phyloP scores from a whole-genome alignment of 2,329 filamentous ascomycete species.

The Amphichorda felina region DNA sequence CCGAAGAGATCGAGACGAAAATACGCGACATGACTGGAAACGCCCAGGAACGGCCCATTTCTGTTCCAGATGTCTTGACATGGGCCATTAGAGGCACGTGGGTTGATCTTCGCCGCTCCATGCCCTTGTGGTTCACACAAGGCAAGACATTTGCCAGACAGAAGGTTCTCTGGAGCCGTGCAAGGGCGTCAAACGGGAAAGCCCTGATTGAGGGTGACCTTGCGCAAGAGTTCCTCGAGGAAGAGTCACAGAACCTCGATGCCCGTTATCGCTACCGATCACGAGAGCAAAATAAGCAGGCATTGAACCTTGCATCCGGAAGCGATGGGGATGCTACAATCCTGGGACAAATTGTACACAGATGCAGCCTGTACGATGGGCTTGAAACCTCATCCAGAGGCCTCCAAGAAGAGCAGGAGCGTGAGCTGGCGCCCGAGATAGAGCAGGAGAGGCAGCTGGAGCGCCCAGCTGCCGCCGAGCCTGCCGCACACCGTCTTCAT shows the following conservation, averaged over 20 bases:
- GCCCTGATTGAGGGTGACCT: background rate
- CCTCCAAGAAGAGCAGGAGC: conserved; percentile 53
- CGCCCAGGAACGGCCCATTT: conserved; percentile 2
- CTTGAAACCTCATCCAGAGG: conserved; percentile 3
- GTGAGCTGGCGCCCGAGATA: conserved; percentile 50
- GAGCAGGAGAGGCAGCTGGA: conserved; percentile 45
- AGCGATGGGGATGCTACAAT: no score
- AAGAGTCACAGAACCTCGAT: conserved; percentile 29
- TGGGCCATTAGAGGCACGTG: conserved; percentile 50
- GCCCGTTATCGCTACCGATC: conserved; percentile 41
- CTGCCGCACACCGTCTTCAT: conserved; percentile 31
- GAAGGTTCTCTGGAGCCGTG: conserved; percentile 17
- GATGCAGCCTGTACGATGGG: background rate
- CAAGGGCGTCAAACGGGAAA: background rate
- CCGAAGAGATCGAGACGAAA: conserved; percentile 44
- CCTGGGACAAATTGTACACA: no score
- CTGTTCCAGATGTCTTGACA: conserved; percentile 38
- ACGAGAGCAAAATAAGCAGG: no score
- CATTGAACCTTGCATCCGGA: no score
- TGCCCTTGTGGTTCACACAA: conserved; percentile 50
- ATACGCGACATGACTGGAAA: conserved; percentile 22
- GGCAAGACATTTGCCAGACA: conserved; percentile 37
- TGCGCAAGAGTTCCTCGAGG: conserved; percentile 2
- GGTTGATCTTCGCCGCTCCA: conserved; percentile 30
- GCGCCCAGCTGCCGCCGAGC: conserved; percentile 26